These are phyloP conservation scores for Rutstroemia sp. DNA, from an alignment of 2,329 filamentous ascomycete species.

Conservation along the genomic window DNA sequence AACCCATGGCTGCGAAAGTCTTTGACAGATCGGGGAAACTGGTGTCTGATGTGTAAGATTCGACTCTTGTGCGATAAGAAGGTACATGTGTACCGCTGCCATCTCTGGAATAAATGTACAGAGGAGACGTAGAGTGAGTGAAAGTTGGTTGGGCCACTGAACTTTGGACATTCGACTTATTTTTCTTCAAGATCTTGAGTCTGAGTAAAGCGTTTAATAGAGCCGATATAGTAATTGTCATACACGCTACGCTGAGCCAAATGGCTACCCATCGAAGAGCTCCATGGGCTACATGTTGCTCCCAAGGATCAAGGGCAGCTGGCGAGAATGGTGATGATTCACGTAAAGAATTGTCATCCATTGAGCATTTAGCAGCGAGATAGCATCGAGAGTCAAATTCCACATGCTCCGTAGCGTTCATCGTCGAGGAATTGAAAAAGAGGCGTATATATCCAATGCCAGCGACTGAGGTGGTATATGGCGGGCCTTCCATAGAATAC, in stretches of 20 bases:
- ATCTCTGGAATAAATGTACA: background rate
- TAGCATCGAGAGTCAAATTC: constrained; percentile 28
- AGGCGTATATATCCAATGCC: constrained; percentile 39
- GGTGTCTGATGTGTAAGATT: constrained; percentile 1
- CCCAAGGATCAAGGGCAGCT: background rate
- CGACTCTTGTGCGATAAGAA: constrained; percentile 2
- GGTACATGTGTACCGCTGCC: constrained; percentile 1
- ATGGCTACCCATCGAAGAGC: constrained; percentile 8
- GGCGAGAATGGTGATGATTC: constrained; percentile 3
- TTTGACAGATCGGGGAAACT: background rate
- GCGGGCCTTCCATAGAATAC: constrained; percentile 39
- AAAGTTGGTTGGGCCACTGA: background rate
- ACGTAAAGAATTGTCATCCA: constrained; percentile 12
- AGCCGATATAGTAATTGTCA: background rate
- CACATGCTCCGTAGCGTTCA: constrained; percentile 25
- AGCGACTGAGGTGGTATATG: constrained; percentile 32
- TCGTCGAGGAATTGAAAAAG: constrained; percentile 42
- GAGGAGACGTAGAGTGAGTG: background rate
- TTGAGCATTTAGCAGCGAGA: constrained; percentile 29
- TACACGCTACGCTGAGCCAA: constrained; percentile 5
- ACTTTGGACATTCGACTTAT: too few species aligned
- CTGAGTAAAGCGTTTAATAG: constrained; percentile 2
- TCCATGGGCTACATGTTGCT: constrained; percentile 3
- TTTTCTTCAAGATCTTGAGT: constrained; percentile 4
- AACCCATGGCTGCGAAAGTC: background rate